phyloP scores from a whole-genome alignment of 208 protist species.

The Sergeia podlipaevii region DNA sequence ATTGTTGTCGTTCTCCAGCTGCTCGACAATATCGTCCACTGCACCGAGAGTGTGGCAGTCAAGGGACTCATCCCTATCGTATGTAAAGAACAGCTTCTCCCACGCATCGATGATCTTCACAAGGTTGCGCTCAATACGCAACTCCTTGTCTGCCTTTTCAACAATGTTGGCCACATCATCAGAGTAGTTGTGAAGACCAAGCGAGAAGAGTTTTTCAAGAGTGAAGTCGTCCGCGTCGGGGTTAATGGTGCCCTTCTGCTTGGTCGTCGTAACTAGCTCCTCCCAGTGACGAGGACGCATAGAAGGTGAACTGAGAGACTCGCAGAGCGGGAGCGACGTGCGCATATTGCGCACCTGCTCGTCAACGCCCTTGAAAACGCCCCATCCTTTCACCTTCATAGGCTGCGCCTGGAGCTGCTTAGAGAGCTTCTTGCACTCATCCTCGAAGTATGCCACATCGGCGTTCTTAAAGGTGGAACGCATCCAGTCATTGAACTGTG shows the following conservation, averaged over 20 bases:
- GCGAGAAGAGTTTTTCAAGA: conserved; percentile 94
- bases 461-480: conserved; percentile 92
- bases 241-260: conserved; percentile 87
- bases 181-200: conserved; percentile 96
- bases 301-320: conserved; percentile 90
- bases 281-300: conserved; percentile 97
- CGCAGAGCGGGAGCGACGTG: conserved; percentile 90
- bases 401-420: conserved; percentile 92
- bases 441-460: conserved; percentile 90
- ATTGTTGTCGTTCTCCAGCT: conserved; percentile 95
- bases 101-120: conserved; percentile 95
- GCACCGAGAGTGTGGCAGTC: conserved; percentile 89
- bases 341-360: conserved; percentile 94
- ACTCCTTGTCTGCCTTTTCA: conserved; percentile 96
- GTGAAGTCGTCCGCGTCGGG: conserved; percentile 90
- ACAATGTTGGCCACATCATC: conserved; percentile 97
- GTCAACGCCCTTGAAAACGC: conserved; percentile 92
- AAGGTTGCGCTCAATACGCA: conserved; percentile 96
- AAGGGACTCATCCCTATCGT: conserved; percentile 78
- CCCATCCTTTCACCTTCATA: conserved; percentile 94
- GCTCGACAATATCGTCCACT: conserved; percentile 94
- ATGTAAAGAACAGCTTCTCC: conserved; percentile 92
- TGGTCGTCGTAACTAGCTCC: conserved; percentile 92
- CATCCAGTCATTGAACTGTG: conserved; percentile 93
- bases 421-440: conserved; percentile 93